These are phyloP conservation scores for Fusarium chaquense DNA, from an alignment of 2,329 filamentous ascomycete species.

Conservation along the genomic window DNA sequence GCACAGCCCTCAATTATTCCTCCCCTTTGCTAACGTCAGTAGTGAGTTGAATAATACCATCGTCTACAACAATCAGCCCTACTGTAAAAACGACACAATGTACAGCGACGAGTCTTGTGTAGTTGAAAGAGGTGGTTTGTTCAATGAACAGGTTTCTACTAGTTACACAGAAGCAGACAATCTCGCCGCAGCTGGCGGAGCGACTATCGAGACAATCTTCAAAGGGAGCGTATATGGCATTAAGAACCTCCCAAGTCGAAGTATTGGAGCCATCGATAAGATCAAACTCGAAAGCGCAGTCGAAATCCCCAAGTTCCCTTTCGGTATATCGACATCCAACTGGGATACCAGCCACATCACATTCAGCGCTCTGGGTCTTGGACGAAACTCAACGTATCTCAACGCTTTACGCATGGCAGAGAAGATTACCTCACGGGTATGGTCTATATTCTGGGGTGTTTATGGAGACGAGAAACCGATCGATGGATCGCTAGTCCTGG, in stretches of 20 bases:
- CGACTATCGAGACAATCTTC: constrained; percentile 19
- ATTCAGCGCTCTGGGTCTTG: constrained; percentile 48
- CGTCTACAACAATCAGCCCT: constrained; percentile 49
- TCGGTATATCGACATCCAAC: constrained; percentile 45
- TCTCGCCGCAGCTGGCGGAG: constrained; percentile 39
- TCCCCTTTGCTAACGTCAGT: background rate
- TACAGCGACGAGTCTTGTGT: constrained; percentile 49
- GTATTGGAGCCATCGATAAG: constrained; percentile 43
- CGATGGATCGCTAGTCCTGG: constrained; percentile 50
- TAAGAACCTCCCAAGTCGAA: constrained; percentile 37
- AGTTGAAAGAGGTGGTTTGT: constrained; percentile 40
- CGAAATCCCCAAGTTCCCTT: constrained; percentile 25
- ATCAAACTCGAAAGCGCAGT: constrained; percentile 15
- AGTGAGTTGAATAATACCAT: constrained; percentile 54
- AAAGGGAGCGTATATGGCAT: constrained; percentile 41
- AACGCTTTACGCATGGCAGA: constrained; percentile 40
- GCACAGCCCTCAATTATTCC: constrained; percentile 1
- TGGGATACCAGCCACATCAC: constrained; percentile 49
- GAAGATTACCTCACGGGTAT: constrained; percentile 47
- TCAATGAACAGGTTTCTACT: constrained; percentile 32
- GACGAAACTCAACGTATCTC: constrained; percentile 50
- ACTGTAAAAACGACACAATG: constrained; percentile 47
- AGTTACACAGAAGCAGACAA: constrained; percentile 24
- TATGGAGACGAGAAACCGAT: constrained; percentile 47
- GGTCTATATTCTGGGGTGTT: constrained; percentile 55